phyloP scores from a whole-genome alignment of 108 stramenopile genomes.

The Cyclotella distinguenda region DNA sequence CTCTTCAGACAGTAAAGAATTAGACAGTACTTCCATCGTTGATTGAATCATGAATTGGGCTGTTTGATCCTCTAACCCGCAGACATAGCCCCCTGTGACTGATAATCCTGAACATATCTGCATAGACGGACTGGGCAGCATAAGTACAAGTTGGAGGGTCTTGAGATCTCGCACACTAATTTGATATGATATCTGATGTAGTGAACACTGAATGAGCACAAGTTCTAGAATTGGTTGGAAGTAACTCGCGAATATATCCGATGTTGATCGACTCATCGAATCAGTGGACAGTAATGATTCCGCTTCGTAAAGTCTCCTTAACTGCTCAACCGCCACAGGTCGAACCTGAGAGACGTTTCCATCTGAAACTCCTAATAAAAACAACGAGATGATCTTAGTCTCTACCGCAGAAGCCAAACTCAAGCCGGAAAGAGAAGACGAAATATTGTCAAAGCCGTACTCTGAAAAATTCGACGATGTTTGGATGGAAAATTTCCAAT shows the following conservation, averaged over 20 bases:
- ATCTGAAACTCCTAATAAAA: conserved; percentile 33
- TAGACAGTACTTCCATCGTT: conserved; percentile 16
- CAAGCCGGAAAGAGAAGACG: not conserved
- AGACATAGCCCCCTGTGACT: not conserved
- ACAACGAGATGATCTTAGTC: conserved; percentile 17
- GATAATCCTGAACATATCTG: not conserved
- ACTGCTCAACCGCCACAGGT: conserved; percentile 19
- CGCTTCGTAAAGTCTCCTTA: conserved; percentile 1
- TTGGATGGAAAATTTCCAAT: conserved; percentile 18
- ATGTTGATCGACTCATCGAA: too few relatives aligned
- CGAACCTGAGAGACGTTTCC: conserved; percentile 16
- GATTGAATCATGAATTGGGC: conserved; percentile 3
- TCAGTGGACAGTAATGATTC: too few relatives aligned
- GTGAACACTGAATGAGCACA: conserved; percentile 17
- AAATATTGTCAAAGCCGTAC: not conserved
- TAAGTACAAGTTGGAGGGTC: conserved; percentile 37
- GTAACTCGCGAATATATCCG: conserved; percentile 12
- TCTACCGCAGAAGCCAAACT: conserved; percentile 19
- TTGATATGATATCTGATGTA: conserved; percentile 15
- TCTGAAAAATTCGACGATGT: too few relatives aligned
- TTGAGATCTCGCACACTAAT: conserved; percentile 33
- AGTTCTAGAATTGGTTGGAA: conserved; percentile 24
- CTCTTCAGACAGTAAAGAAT: conserved; percentile 34
- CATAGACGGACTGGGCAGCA: conserved; percentile 16
- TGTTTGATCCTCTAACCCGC: not conserved